Evolutionary conservation across 768 basidiomycete genomes (phyloP), one percentile per base, ranked within the genome.

Genomic region (Fomitopsis pulvina): DNA sequence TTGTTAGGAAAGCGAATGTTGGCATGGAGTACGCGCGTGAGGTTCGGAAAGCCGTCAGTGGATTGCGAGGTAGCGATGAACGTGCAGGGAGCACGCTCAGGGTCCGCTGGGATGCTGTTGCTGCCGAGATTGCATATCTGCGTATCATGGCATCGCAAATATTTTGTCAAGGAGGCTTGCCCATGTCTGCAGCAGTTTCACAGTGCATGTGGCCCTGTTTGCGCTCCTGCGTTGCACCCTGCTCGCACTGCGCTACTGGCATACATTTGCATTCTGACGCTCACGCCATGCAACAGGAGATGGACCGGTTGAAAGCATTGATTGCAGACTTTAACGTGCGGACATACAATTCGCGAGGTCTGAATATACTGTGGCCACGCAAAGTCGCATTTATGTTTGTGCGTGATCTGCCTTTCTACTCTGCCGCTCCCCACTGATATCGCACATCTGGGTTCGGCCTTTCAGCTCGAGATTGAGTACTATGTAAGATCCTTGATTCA

Each of bases 401-500:
- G 64, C 68, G 94, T 86, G 42, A 22, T 8, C 24, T 48, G 18
- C 29, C 25, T 29, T n/a, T 21, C 41, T 42, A 12, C 43, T 12
- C 29, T 30, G 43, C 29, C 37, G 12, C 11, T 38, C 5, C 27
- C 7, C 45, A 26, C 42, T 25, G 22, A 14, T 32, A 2, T 44
- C 1, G n/a, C 12, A 26, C 29, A 34, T 18, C 41, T n/a, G n/a
- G n/a, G n/a, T n/a, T n/a, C n/a, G n/a, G 11, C 16, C 22, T 46
- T 11, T 11, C 59, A 97, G 94, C 76, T 97, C 59, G 94, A 97
- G 72, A 89, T 97, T 51, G 94, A 97, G 61, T 93, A 92, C 70
- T 93, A 92, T 68, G 87, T 89, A 48, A 70, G 87, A 78, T 8
- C 28, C 12, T n/a, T n/a, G 24, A 4, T 20, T 42, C 41, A 5